Percentiles rank a stretch among this genome's conserved stretches.
phyloP scores from a whole-genome alignment of 75 land plant genomes.

The Sequoia sempervirens region DNA sequence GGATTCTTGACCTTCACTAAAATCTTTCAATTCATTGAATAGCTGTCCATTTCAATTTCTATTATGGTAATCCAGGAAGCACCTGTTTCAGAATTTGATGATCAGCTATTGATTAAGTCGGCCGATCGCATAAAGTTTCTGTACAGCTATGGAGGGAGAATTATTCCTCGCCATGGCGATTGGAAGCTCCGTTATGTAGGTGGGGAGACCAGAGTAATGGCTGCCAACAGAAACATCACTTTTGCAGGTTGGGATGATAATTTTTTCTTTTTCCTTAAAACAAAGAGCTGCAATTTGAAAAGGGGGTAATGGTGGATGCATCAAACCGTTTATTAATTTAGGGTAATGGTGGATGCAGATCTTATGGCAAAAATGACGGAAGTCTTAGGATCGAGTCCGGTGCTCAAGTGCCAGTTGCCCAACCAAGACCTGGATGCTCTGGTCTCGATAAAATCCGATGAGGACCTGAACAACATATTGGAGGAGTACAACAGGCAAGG shows the following conservation, averaged over 20 bases:
- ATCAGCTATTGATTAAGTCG: too few relatives aligned
- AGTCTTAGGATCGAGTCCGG: conserved; percentile 24
- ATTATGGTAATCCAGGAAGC: too few relatives aligned
- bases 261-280: too few relatives aligned
- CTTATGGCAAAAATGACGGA: conserved; percentile 49
- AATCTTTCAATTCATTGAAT: too few relatives aligned
- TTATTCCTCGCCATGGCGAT: conserved; percentile 26
- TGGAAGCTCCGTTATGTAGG: too few relatives aligned
- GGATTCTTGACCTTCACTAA: too few relatives aligned
- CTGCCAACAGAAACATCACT: conserved; percentile 21
- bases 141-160: conserved; percentile 45
- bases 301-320: neutral
- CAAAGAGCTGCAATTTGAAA: neutral
- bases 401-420: conserved; percentile 60
- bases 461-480: conserved; percentile 57
- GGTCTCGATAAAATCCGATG: conserved; percentile 57
- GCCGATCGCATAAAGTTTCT: conserved; percentile 22
- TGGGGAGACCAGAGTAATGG: too few relatives aligned
- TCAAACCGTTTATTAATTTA: neutral
- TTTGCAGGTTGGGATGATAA: conserved; percentile 39
- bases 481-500: conserved; percentile 37
- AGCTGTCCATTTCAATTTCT: too few relatives aligned
- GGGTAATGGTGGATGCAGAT: conserved; percentile 11
- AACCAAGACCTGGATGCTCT: conserved; percentile 59
- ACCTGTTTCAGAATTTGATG: too few relatives aligned